Conservation (phyloP, 768 basidiomycete species). For the Naganishia kalamii region DNA sequence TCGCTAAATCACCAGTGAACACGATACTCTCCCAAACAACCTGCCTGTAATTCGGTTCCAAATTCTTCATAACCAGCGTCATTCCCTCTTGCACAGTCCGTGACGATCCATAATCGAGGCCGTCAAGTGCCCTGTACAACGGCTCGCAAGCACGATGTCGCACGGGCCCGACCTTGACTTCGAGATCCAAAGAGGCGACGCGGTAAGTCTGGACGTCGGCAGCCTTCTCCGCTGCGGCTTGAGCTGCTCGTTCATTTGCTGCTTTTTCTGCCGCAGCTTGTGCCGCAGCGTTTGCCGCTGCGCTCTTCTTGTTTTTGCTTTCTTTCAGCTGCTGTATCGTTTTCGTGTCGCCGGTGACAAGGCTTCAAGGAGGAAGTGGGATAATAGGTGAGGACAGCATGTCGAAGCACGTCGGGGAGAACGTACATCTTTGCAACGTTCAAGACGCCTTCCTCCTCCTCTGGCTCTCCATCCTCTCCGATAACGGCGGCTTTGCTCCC, state of each 20-base stretch:
- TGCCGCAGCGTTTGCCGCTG: constrained; percentile 25
- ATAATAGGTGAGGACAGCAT: background rate
- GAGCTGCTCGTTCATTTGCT: constrained; percentile 29
- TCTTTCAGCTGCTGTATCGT: constrained; percentile 38
- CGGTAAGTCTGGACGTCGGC: constrained; percentile 15
- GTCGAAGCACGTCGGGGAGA: background rate
- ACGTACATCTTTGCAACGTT: constrained; percentile 44
- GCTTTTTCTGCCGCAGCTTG: constrained; percentile 32
- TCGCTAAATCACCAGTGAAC: constrained; percentile 40
- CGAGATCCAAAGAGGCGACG: constrained; percentile 22
- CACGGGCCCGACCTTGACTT: constrained; percentile 38
- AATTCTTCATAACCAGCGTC: constrained; percentile 33
- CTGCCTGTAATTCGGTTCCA: constrained; percentile 29
- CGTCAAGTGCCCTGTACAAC: constrained; percentile 24
- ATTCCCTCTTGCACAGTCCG: constrained; percentile 42
- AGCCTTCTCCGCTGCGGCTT: constrained; percentile 25
- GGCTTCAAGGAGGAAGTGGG: background rate
- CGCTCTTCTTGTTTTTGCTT: constrained; percentile 24
- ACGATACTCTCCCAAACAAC: constrained; percentile 40
- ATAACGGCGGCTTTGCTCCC: constrained; percentile 10
- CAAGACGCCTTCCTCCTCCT: constrained; percentile 38
- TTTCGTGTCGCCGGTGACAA: constrained; percentile 29
- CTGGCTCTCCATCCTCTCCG: constrained; percentile 17
- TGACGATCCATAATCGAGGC: constrained; percentile 17
- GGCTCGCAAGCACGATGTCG: constrained; percentile 43